These are phyloP conservation scores for Suillus weaverae DNA, from an alignment of 768 basidiomycete species.

Conservation along the genomic window DNA sequence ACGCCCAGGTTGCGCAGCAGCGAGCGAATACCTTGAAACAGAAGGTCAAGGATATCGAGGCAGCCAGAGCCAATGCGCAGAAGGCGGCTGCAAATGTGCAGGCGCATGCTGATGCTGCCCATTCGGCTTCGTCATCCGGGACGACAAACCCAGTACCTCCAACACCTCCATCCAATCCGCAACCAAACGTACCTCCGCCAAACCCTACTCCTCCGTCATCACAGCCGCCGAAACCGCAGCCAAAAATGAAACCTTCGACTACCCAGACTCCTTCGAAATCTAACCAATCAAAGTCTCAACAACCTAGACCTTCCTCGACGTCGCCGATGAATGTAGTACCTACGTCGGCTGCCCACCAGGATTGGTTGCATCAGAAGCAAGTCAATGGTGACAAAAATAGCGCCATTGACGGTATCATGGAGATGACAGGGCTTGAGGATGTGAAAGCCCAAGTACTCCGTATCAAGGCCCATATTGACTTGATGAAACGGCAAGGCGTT, in stretches of 20 bases:
- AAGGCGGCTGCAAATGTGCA: slow-evolving; percentile 11
- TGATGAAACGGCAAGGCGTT: slow-evolving; percentile 50
- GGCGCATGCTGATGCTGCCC: background rate
- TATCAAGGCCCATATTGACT: slow-evolving; percentile 61
- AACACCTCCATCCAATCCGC: slow-evolving; percentile 1
- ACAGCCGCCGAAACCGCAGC: background rate
- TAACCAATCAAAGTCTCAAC: background rate
- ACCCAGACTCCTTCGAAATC: slow-evolving; percentile 1
- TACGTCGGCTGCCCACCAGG: slow-evolving; percentile 39
- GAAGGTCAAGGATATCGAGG: slow-evolving; percentile 48
- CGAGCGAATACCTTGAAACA: slow-evolving; percentile 37
- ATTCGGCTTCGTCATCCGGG: background rate
- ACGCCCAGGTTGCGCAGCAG: slow-evolving; percentile 38
- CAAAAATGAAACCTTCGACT: background rate
- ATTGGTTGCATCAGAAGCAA: slow-evolving; percentile 61
- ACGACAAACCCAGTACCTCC: background rate
- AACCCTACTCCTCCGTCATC: background rate
- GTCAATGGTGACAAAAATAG: slow-evolving; percentile 50
- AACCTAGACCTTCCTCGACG: background rate
- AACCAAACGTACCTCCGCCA: slow-evolving; percentile 4
- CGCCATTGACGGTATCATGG: slow-evolving; percentile 67
- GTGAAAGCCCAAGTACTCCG: slow-evolving; percentile 61
- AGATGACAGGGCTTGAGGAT: slow-evolving; percentile 64
- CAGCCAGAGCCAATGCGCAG: slow-evolving; percentile 22
- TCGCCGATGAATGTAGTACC: background rate